Percentiles rank a stretch among this genome's conserved stretches.
Conservation (phyloP, 148 eudicot species). For the Fagopyrum tataricum region DNA sequence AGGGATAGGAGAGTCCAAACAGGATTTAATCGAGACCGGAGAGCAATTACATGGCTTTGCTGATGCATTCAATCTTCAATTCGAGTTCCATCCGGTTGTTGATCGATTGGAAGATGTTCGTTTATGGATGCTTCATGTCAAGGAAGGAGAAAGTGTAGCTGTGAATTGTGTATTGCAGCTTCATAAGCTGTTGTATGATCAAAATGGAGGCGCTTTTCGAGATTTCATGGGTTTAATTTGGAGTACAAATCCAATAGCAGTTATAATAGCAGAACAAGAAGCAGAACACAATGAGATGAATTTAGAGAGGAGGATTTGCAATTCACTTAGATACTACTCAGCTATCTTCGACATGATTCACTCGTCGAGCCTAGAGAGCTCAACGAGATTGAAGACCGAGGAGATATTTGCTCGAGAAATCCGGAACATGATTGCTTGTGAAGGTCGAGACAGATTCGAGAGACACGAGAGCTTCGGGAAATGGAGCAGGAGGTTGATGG, state of each 20-base stretch:
- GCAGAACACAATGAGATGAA: constrained; percentile 45
- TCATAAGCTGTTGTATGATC: constrained; percentile 74
- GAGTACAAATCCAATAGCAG: constrained; percentile 57
- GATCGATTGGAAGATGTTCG: constrained; percentile 87
- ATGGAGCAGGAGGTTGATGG: constrained; percentile 63
- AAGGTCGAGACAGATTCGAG: constrained; percentile 70
- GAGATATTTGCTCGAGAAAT: constrained; percentile 77
- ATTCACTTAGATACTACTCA: constrained; percentile 62
- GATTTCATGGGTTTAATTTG: constrained; percentile 73
- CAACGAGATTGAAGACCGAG: constrained; percentile 59
- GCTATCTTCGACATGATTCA: constrained; percentile 69
- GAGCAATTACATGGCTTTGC: constrained; percentile 70
- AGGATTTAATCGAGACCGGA: constrained; percentile 78
- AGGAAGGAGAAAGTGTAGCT: constrained; percentile 76
- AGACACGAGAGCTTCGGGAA: constrained; percentile 62
- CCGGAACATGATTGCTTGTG: constrained; percentile 77
- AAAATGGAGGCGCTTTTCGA: constrained; percentile 38
- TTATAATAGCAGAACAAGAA: constrained; percentile 85
- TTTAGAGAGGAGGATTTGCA: constrained; percentile 57
- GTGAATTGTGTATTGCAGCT: constrained; percentile 67
- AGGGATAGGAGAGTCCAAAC: constrained; percentile 85
- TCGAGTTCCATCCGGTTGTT: constrained; percentile 89
- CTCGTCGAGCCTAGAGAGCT: constrained; percentile 38
- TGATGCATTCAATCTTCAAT: constrained; percentile 51
- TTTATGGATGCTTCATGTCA: constrained; percentile 97